phyloP scores from a whole-genome alignment of 2,329 filamentous ascomycete species.

The Clarireedia paspali region DNA sequence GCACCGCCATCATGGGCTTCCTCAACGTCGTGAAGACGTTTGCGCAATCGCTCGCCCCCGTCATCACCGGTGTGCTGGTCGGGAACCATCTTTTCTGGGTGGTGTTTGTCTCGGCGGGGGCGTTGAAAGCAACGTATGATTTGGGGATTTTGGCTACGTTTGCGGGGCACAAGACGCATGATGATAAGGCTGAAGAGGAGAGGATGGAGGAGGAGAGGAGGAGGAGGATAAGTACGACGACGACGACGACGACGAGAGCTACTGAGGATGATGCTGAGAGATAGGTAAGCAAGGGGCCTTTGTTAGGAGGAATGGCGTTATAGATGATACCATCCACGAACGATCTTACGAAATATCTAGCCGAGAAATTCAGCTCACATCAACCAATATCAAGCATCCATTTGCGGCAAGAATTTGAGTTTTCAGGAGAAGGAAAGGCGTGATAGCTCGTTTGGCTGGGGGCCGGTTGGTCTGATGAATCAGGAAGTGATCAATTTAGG shows the following conservation, averaged over 20 bases:
- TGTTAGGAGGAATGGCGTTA: not conserved
- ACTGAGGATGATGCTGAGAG: not conserved
- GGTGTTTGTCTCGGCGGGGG: constrained; percentile 55
- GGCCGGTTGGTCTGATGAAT: not conserved
- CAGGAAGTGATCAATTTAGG: not conserved
- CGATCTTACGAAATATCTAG: constrained; percentile 1
- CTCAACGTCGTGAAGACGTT: constrained; percentile 63
- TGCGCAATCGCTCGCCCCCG: constrained; percentile 52
- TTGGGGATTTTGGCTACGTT: constrained; percentile 48
- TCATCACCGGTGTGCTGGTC: constrained; percentile 57
- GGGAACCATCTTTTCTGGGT: constrained; percentile 50
- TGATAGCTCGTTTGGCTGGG: not conserved
- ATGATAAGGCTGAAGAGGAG: constrained; percentile 21
- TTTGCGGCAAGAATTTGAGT: too few relatives aligned
- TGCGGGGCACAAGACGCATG: constrained; percentile 25
- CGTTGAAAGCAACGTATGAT: constrained; percentile 55
- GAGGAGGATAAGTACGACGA: constrained; percentile 1
- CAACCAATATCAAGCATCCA: not conserved
- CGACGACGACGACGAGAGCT: not conserved
- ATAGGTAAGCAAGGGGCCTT: not conserved
- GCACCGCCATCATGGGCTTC: constrained; percentile 64
- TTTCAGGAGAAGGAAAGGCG: too few relatives aligned
- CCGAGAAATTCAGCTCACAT: not conserved
- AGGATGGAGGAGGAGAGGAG: constrained; percentile 10
- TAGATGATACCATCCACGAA: not conserved